Percentiles rank a stretch among this genome's conserved stretches.
Evolutionary conservation across 2,329 filamentous ascomycete species (phyloP).

Genomic region (Diplodia seriata): DNA sequence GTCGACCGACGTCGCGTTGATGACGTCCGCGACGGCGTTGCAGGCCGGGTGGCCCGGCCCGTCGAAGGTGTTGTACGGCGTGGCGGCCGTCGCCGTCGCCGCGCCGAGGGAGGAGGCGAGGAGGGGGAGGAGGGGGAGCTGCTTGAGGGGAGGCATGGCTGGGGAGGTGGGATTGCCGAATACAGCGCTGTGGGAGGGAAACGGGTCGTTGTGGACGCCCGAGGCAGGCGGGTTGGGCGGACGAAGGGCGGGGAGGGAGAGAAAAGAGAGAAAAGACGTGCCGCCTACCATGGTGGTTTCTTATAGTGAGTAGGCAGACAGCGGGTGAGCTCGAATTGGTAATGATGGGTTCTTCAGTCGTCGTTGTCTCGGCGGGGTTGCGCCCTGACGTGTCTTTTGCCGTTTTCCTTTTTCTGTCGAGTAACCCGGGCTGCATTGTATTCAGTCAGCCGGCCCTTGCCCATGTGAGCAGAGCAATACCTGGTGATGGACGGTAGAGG

Average conservation of each 20-base stretch:
- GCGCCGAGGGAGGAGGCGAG: conserved; percentile 40
- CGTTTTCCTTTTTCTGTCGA: not conserved
- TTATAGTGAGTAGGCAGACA: not conserved
- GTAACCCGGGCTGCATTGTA: not conserved
- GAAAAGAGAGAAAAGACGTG: not conserved
- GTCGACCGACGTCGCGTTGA: conserved; percentile 55
- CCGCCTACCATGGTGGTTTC: not conserved
- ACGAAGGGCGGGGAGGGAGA: not conserved
- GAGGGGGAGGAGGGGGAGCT: conserved; percentile 48
- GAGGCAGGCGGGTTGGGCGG: not conserved
- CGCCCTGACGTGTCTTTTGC: not conserved
- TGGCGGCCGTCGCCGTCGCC: conserved; percentile 18
- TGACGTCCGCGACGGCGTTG: conserved; percentile 54
- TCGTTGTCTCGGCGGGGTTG: not conserved
- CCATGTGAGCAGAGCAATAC: not conserved
- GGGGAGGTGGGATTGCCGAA: not conserved
- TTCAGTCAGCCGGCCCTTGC: not conserved
- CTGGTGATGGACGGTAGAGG: not conserved
- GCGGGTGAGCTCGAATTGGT: not conserved
- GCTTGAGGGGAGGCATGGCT: not conserved
- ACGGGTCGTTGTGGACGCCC: not conserved
- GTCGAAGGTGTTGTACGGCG: conserved; percentile 57
- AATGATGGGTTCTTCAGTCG: not conserved
- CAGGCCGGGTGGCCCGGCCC: conserved; percentile 58
- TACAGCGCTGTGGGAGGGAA: not conserved